Conservation (phyloP, 1,284 basidiomycete species). For the Ganoderma multipileum region DNA sequence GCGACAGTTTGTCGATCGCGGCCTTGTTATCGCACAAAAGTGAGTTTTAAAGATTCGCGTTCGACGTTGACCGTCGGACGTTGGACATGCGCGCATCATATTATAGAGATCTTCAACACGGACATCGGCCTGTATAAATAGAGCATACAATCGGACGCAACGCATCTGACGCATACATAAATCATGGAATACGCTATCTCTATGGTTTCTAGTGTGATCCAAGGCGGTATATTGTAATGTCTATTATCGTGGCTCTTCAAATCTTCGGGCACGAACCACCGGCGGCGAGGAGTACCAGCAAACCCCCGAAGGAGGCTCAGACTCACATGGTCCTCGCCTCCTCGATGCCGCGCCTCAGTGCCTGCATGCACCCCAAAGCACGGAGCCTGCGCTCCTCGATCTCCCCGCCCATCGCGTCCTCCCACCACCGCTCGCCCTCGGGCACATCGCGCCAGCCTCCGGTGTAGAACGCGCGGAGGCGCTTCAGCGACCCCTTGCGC, state of each 20-base stretch:
- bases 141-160: background rate
- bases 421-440: conserved; percentile 69
- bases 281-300: background rate
- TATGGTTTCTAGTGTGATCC: background rate
- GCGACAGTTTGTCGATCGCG: background rate
- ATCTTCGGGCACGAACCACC: background rate
- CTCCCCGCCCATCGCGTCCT: conserved; percentile 56
- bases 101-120: background rate
- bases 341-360: conserved; percentile 53
- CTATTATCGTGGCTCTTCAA: background rate
- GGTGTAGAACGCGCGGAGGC: conserved; percentile 51
- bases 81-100: background rate
- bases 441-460: conserved; percentile 66
- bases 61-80: background rate
- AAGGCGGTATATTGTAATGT: background rate
- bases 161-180: background rate
- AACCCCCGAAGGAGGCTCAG: background rate
- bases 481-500: conserved; percentile 42
- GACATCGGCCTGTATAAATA: background rate
- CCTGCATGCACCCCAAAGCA: conserved; percentile 50
- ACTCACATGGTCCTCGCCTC: conserved; percentile 31
- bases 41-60: background rate
- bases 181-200: background rate
- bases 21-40: background rate
- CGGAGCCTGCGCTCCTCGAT: conserved; percentile 53